These are phyloP conservation scores for Rhododendron simsii DNA, from an alignment of 148 eudicot genomes.

Conservation along the genomic window DNA sequence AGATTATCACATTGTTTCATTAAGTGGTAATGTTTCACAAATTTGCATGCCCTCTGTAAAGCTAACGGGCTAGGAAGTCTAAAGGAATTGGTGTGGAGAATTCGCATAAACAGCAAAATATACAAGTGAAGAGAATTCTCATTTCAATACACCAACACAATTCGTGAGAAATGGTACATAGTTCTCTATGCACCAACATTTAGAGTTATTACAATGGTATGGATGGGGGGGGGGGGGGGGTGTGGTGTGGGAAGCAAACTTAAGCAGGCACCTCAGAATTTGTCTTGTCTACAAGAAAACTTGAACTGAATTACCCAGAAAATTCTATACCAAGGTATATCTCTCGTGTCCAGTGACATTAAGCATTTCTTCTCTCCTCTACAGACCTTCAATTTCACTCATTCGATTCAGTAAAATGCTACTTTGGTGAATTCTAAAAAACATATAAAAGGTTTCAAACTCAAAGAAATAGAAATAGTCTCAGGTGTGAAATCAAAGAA, in stretches of 20 bases:
- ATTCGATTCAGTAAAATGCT: neutral
- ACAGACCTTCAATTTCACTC: neutral
- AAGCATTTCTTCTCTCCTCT: neutral
- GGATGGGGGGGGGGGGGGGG: too few relatives aligned
- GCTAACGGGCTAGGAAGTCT: neutral
- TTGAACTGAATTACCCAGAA: neutral
- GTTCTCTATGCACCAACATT: neutral
- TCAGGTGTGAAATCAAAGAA: neutral
- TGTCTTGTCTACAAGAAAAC: neutral
- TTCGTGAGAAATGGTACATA: neutral
- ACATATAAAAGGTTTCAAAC: neutral
- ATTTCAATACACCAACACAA: neutral
- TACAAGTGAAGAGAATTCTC: neutral
- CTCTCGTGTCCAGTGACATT: neutral
- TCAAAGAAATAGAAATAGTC: neutral
- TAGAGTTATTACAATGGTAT: neutral
- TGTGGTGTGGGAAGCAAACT: neutral
- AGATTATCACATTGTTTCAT: neutral
- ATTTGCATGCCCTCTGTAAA: neutral
- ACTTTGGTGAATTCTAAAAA: neutral
- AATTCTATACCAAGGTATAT: neutral
- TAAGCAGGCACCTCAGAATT: neutral
- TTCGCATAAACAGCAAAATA: neutral
- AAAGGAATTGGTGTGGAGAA: neutral
- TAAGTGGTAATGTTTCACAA: neutral